Evolutionary conservation across 1,139 yeast genomes (phyloP), one percentile per base, ranked within the genome.

Genomic region (Blastobotrys buckinghamii): DNA sequence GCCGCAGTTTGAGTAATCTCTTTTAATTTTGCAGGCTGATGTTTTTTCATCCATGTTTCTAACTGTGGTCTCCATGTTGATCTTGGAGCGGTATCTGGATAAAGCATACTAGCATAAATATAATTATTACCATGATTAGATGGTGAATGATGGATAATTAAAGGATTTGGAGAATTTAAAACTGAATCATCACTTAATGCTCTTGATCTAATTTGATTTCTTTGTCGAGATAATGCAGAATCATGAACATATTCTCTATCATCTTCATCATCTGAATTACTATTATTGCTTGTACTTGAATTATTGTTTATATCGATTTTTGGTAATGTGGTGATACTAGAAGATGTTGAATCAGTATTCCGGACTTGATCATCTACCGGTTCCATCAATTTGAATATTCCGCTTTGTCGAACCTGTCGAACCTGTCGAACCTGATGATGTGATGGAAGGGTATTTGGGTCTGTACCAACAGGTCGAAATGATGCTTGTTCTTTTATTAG

Each of bases 41-140:
- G 56, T 45, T 59, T 55, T 51, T 60, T 63, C 56, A 68, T 58
- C 71, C 71, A 67, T 7, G 64, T 54, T 50, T 66, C 68, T 42
- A 68, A 47, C 54, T 67, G 71, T 1, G 70, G 70, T 37, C 69
- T 54, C 72, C 72, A 68, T 5, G 64, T 59, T 13, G 61, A 53
- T 33, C 69, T 53, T 5, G 71, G 71, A 1, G 72, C 72, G 10
- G 72, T 68, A 53, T 68, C 72, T n/a, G 72, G 68, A 48, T 64
- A 68, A 37, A 68, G 57, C 42, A 66, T 53, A 22, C 24, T 22
- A 22, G 67, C 59, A 45, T 29, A 44, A 39, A 7, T 42, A 39
- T 2, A 20, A 35, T 26, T 15, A 27, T 17, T 12, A 29, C 9
- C 13, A 9, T 19, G 6, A 16, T n/a, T 9, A 16, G 16, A 9